Percentiles rank a stretch among this genome's conserved stretches.
Evolutionary conservation across 148 eudicot species (phyloP).

Genomic region (Agrostemma githago): DNA sequence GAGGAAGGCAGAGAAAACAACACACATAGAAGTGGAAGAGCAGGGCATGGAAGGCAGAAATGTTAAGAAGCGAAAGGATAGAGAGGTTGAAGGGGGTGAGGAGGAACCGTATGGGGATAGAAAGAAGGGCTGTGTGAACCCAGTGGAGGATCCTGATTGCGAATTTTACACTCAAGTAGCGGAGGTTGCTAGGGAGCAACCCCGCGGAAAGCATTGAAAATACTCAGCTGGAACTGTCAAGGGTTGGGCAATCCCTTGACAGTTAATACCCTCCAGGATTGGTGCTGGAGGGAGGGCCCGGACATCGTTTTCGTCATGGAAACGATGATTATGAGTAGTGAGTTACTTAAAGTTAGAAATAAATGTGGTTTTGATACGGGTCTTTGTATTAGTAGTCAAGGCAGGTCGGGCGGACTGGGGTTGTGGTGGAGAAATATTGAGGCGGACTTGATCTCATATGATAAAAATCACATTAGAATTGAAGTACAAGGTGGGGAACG

Average conservation of each 20-base stretch:
- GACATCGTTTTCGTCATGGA: not conserved
- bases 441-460: not conserved
- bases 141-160: too few species aligned
- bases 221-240: not conserved
- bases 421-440: too few species aligned
- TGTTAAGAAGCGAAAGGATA: too few species aligned
- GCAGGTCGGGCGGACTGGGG: too few species aligned
- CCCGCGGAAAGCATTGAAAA: not conserved
- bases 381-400: too few species aligned
- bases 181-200: not conserved
- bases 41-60: too few species aligned
- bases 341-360: too few species aligned
- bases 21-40: too few species aligned
- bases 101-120: too few species aligned
- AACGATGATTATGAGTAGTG: not conserved
- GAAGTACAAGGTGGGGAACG: accelerated
- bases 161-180: not conserved
- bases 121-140: too few species aligned
- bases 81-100: too few species aligned
- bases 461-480: not conserved
- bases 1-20: too few species aligned
- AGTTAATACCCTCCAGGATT: not conserved
- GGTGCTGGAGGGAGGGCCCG: not conserved
- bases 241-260: not conserved
- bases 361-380: not conserved